A percentile compares a stretch with the other conserved stretches of the same genome.
Evolutionary conservation across 2,329 filamentous ascomycete species (phyloP).

Genomic region (Colletotrichum euphorbiae): DNA sequence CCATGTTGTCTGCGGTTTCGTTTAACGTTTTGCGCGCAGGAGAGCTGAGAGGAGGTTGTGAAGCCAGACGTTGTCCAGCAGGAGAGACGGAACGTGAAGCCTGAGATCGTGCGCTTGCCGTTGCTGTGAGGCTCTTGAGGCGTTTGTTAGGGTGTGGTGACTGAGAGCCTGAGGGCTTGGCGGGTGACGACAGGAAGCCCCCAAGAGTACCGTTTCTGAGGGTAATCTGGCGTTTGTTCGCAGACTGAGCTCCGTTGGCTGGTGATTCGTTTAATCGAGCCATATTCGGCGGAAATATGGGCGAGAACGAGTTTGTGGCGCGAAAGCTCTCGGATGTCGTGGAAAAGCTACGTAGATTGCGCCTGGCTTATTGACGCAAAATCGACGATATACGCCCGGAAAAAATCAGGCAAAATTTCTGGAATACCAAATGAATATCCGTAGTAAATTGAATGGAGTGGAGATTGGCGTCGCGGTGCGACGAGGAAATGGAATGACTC

Average conservation of each 20-base stretch:
- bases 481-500: constrained; percentile 2
- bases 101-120: constrained; percentile 10
- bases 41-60: constrained; percentile 1
- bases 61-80: constrained; percentile 4
- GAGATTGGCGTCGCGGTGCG: not conserved
- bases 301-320: not conserved
- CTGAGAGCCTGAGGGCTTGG: constrained; percentile 25
- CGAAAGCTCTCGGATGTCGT: constrained; percentile 20
- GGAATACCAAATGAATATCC: no score
- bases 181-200: constrained; percentile 28
- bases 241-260: constrained; percentile 16
- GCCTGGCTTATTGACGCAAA: constrained; percentile 1
- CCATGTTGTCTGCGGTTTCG: constrained; percentile 17
- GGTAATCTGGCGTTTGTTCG: constrained; percentile 13
- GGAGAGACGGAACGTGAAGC: constrained; percentile 25
- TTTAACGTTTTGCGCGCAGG: constrained; percentile 5
- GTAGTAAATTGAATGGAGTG: constrained; percentile 1
- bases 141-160: constrained; percentile 31
- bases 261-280: constrained; percentile 16
- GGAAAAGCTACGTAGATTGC: constrained; percentile 9
- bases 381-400: not conserved
- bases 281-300: constrained; percentile 10
- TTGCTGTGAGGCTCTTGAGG: constrained; percentile 12
- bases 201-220: constrained; percentile 26
- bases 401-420: not conserved